Percentiles rank a stretch among this genome's conserved stretches.
Evolutionary conservation across 2,329 filamentous ascomycete genomes (phyloP).

Genomic region (Dothistroma septosporum): DNA sequence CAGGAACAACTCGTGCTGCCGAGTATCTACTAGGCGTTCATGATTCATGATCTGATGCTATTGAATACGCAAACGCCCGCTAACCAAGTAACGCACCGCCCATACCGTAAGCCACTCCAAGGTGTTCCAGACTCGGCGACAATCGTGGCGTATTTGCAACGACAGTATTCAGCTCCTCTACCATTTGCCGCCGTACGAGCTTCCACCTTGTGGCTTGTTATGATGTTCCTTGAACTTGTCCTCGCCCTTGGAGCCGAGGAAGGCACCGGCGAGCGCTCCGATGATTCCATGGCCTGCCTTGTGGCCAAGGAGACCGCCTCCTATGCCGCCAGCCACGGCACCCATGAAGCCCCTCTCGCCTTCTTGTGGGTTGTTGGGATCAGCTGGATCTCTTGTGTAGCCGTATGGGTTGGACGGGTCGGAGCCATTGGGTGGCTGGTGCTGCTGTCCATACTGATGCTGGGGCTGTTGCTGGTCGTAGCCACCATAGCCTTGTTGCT

Average conservation of each 20-base stretch:
- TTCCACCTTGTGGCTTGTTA: constrained; percentile 19
- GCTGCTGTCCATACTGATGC: constrained; percentile 39
- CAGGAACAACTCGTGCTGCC: background rate
- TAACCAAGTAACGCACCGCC: background rate
- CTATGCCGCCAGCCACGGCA: constrained; percentile 53
- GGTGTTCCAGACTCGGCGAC: background rate
- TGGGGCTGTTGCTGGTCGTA: constrained; percentile 32
- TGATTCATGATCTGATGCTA: background rate
- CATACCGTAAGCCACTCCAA: background rate
- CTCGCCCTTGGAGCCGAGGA: constrained; percentile 53
- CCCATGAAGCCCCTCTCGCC: constrained; percentile 57
- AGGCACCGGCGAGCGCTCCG: constrained; percentile 52
- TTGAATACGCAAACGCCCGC: background rate
- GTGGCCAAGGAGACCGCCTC: constrained; percentile 54
- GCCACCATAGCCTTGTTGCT: constrained; percentile 1
- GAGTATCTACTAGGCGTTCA: background rate
- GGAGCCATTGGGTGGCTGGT: constrained; percentile 33
- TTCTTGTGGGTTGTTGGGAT: constrained; percentile 46
- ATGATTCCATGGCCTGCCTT: constrained; percentile 57
- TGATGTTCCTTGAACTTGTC: constrained; percentile 49
- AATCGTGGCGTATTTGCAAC: background rate
- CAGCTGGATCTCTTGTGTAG: constrained; percentile 30
- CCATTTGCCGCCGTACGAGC: background rate
- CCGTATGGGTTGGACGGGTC: constrained; percentile 38
- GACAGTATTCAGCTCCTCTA: background rate